Conservation (phyloP, 2,329 filamentous ascomycete species). For the Helminthosporium solani region DNA sequence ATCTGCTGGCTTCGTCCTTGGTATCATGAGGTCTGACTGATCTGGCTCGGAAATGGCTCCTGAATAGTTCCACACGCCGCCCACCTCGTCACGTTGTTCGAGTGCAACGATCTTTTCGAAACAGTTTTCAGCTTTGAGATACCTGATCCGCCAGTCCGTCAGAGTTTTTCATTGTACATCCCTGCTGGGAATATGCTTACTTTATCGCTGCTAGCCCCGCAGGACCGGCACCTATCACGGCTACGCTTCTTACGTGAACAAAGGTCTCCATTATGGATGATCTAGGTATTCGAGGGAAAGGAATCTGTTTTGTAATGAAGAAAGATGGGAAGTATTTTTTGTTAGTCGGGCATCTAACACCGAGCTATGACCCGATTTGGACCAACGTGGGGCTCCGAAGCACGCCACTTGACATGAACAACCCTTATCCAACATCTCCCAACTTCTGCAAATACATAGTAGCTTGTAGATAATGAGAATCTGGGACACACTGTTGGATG, state of each 20-base stretch:
- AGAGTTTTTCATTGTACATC: neutral
- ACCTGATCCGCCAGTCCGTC: neutral
- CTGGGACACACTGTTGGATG: no score
- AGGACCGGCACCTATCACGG: constrained; percentile 2
- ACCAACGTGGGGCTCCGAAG: no score
- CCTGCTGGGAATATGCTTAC: neutral
- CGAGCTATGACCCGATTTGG: no score
- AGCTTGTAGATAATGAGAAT: no score
- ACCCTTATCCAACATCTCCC: no score
- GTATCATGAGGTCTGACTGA: constrained; percentile 1
- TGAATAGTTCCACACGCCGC: constrained; percentile 4
- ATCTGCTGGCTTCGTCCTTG: neutral
- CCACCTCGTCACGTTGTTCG: constrained; percentile 2
- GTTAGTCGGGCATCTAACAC: no score
- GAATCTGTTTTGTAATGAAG: neutral
- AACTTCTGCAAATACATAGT: no score
- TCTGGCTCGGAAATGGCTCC: neutral
- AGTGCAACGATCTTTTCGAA: constrained; percentile 1
- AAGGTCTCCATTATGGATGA: neutral
- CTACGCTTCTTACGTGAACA: neutral
- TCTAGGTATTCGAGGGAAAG: neutral
- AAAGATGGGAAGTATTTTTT: neutral
- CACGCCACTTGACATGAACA: no score
- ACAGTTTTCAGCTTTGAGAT: constrained; percentile 2
- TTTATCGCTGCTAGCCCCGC: constrained; percentile 2